phyloP scores from a whole-genome alignment of 305 asterid genomes.

The Rubia balearica region DNA sequence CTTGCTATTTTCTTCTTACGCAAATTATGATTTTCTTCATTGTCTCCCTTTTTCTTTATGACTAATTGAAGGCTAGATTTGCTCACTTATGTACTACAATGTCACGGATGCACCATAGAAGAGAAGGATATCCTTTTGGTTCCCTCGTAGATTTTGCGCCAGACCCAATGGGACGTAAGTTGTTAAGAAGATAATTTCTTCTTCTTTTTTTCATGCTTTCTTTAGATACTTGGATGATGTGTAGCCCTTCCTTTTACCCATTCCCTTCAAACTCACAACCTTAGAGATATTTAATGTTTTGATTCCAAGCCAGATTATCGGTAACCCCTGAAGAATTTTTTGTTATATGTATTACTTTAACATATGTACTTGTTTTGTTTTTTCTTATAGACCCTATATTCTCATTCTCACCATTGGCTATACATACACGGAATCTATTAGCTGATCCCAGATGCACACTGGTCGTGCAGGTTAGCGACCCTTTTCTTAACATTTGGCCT shows the following conservation, averaged over 20 bases:
- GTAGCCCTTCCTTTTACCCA: background rate
- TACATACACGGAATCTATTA: constrained; percentile 93
- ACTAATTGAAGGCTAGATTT: constrained; percentile 70
- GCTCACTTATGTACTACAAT: constrained; percentile 93
- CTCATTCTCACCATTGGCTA: constrained; percentile 92
- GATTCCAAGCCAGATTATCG: background rate
- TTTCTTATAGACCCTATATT: constrained; percentile 72
- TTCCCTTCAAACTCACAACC: background rate
- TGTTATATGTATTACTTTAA: background rate
- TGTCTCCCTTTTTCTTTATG: background rate
- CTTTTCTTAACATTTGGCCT: constrained; percentile 11
- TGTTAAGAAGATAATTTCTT: background rate
- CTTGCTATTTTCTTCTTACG: constrained; percentile 9
- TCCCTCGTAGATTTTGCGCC: constrained; percentile 94
- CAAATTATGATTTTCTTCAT: constrained; percentile 1
- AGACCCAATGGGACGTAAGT: constrained; percentile 93
- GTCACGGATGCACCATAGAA: constrained; percentile 94
- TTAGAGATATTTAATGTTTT: background rate
- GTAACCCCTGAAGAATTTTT: background rate
- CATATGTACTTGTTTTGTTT: background rate
- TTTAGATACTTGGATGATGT: background rate
- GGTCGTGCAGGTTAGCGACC: constrained; percentile 75
- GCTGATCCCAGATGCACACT: constrained; percentile 87
- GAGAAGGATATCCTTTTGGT: constrained; percentile 98
- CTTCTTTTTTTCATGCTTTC: background rate